Base-by-base conservation (phyloP, 176 grass and related monocot genomes). In the Eleusine indica region DNA sequence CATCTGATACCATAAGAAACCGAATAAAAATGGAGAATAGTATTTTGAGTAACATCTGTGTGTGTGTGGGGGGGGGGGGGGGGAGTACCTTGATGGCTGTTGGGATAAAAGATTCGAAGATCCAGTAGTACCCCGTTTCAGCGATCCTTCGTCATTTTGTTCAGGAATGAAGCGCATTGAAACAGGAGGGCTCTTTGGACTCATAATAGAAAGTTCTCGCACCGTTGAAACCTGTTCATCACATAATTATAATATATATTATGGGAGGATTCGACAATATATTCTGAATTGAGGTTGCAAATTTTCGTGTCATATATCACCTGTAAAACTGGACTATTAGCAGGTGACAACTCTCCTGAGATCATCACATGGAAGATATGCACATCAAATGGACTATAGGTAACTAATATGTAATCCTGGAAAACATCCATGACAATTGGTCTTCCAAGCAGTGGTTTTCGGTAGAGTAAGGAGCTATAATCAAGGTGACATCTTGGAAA, bases 401-500 rank as follows among this genome's bases (percentile, higher is more conserved):
- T 95, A 91, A 98, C 93, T 77, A 95, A 91, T 86, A 98, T 89
- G 56, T 95, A 94, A 57, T 98, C 91, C 80, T 94, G 89, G 70
- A 98, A 94, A 74, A 94, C 91, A 73, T 98, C 96, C 96, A 98
- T 95, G 76, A 98, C 96, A 84, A 95, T 90, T 67, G 96, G 96
- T 80, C 87, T 95, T 68, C 93, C 93, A 75, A 95, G 91, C 71
- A 98, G 67, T 64, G 75, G 75, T 91, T 95, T 98, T 21, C 89
- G 93, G 80, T 91, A 90, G 64, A 98, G 93, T 78, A 98, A 89
- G 30, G 96, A 98, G 70, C 96, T 98, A 80, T 94, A 90, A 80
- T 98, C 96, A 87, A 98, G 96, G 87, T 98, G 96, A 84, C 95
- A 98, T 91, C 96, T 95, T 80, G 96, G 96, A 86, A 91, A 98